Conservation (phyloP, 768 basidiomycete genomes). For the Boletus huronensis region DNA sequence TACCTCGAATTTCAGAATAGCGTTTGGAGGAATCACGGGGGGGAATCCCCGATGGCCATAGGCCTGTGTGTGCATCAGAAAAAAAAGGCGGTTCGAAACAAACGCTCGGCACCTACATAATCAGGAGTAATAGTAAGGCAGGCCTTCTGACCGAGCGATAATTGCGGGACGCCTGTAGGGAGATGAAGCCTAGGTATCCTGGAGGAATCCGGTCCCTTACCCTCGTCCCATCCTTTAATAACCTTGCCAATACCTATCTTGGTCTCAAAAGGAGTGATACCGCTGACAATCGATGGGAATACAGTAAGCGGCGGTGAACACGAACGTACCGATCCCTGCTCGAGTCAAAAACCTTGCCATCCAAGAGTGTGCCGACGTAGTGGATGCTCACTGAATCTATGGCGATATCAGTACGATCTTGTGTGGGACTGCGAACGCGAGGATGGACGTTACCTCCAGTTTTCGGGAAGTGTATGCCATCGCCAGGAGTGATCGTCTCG, state of each 20-base stretch:
- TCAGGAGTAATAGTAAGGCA: conserved; percentile 65
- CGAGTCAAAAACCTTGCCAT: conserved; percentile 72
- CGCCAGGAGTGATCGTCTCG: conserved; percentile 54
- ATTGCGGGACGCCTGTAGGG: conserved; percentile 62
- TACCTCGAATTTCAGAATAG: conserved; percentile 78
- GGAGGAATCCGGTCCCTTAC: conserved; percentile 36
- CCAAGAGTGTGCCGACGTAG: conserved; percentile 67
- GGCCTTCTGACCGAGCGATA: conserved; percentile 77
- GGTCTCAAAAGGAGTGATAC: conserved; percentile 58
- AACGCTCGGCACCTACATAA: conserved; percentile 50
- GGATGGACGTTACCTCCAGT: conserved; percentile 54
- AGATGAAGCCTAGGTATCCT: background rate
- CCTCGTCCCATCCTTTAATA: conserved; percentile 90
- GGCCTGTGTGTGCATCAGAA: conserved; percentile 41
- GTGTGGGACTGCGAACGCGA: conserved; percentile 6
- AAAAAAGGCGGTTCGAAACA: background rate
- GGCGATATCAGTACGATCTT: conserved; percentile 25
- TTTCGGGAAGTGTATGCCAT: conserved; percentile 63
- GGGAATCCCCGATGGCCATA: conserved; percentile 76
- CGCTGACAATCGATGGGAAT: conserved; percentile 36
- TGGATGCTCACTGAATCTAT: conserved; percentile 72
- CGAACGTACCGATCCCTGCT: conserved; percentile 63
- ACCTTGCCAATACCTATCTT: conserved; percentile 78
- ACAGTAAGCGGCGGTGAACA: background rate
- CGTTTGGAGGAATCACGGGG: conserved; percentile 73